Evolutionary conservation across 306 rosid genomes (phyloP).

Genomic region (Comarum palustre): DNA sequence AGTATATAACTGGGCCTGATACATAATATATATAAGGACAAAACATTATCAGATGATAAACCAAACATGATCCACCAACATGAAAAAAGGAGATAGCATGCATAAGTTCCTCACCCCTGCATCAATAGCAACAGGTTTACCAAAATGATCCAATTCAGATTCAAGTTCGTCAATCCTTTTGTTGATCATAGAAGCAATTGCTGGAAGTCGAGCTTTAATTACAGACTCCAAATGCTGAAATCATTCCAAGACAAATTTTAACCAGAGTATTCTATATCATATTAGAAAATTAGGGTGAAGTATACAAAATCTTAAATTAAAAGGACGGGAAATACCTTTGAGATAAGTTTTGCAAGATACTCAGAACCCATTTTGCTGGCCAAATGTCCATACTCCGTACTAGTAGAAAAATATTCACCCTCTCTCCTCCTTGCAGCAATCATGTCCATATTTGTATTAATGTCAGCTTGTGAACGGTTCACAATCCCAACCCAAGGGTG

Average conservation of each 20-base stretch:
- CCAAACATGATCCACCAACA: background rate
- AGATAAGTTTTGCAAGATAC: slow-evolving; percentile 53
- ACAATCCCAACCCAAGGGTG: slow-evolving; percentile 60
- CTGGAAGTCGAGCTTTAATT: slow-evolving; percentile 46
- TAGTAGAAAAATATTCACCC: slow-evolving; percentile 40
- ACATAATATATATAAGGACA: slow-evolving; percentile 3
- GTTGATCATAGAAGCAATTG: slow-evolving; percentile 37
- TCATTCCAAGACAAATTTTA: slow-evolving; percentile 12
- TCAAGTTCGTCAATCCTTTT: slow-evolving; percentile 44
- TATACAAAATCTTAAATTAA: background rate
- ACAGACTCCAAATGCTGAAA: slow-evolving; percentile 52
- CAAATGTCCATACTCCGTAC: slow-evolving; percentile 41
- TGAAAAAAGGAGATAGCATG: background rate
- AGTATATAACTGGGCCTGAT: slow-evolving; percentile 45
- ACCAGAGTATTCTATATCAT: background rate
- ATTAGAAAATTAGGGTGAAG: background rate
- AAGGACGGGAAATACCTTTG: slow-evolving; percentile 35
- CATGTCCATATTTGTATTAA: slow-evolving; percentile 44
- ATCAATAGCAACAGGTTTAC: slow-evolving; percentile 46
- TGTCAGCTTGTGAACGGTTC: slow-evolving; percentile 55
- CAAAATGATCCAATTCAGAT: slow-evolving; percentile 40
- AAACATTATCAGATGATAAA: background rate
- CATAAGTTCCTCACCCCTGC: slow-evolving; percentile 36
- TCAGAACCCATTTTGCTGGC: slow-evolving; percentile 48
- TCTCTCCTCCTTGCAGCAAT: slow-evolving; percentile 45